These are phyloP conservation scores for Candida wancherniae DNA, from an alignment of 805 yeast genomes.

Conservation along the genomic window DNA sequence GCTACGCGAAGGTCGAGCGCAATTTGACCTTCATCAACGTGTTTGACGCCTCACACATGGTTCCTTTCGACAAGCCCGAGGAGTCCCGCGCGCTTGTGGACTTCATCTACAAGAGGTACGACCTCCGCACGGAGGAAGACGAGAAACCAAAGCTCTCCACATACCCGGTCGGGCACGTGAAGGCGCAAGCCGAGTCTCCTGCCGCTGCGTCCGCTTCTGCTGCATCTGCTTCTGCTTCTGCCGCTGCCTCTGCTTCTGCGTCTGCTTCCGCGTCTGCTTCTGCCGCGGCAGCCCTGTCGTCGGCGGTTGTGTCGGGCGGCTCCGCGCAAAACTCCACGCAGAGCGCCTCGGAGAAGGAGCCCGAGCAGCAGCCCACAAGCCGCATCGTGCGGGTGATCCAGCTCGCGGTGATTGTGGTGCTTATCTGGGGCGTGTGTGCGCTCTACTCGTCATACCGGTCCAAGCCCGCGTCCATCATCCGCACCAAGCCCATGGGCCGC, in stretches of 20 bases:
- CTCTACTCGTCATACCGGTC: constrained; percentile 34
- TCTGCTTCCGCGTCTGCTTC: too few relatives aligned
- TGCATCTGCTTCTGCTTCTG: too few relatives aligned
- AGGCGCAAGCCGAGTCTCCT: too few relatives aligned
- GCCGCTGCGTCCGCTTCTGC: too few relatives aligned
- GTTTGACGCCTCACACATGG: constrained; percentile 86
- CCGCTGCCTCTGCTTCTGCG: too few relatives aligned
- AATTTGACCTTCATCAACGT: constrained; percentile 75
- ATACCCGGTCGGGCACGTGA: constrained; percentile 2
- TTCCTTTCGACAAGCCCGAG: constrained; percentile 75
- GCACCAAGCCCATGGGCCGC: constrained; percentile 27
- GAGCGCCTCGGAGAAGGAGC: neutral
- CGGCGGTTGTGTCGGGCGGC: too few relatives aligned
- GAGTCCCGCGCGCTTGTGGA: constrained; percentile 70
- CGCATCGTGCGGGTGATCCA: constrained; percentile 37
- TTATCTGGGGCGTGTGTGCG: constrained; percentile 39
- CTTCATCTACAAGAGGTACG: constrained; percentile 23
- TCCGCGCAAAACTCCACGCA: too few relatives aligned
- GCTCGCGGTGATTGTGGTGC: constrained; percentile 32
- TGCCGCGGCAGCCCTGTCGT: too few relatives aligned
- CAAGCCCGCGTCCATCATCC: constrained; percentile 39
- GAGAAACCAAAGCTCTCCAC: constrained; percentile 16
- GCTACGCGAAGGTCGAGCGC: constrained; percentile 46
- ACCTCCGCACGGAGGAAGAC: constrained; percentile 9
- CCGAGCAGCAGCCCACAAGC: constrained; percentile 9